Conservation (phyloP, 2,329 filamentous ascomycete species). For the Whalleya microplaca region DNA sequence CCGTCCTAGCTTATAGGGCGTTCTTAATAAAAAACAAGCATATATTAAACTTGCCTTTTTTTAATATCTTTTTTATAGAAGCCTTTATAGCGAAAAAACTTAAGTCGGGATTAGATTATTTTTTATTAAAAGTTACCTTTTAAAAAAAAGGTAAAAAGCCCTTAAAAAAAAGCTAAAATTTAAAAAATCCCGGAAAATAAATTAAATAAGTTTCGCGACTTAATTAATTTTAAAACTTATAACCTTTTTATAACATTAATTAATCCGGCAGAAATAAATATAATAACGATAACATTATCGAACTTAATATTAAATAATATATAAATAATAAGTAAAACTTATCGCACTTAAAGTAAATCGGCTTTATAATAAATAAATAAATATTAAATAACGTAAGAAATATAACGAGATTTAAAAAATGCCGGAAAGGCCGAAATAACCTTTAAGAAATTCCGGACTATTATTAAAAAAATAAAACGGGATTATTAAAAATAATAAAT, state of each 20-base stretch:
- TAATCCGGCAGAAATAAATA: not conserved
- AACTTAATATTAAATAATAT: constrained; percentile 1
- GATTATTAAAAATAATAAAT: not conserved
- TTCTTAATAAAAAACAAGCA: no score
- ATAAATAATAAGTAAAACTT: not conserved
- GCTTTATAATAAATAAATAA: no score
- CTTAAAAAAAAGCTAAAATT: not conserved
- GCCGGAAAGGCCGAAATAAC: no score
- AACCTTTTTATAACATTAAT: not conserved
- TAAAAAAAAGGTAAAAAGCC: not conserved
- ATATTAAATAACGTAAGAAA: no score
- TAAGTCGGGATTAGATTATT: no score
- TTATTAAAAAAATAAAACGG: not conserved
- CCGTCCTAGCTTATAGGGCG: no score
- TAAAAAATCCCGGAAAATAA: not conserved
- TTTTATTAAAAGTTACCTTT: no score
- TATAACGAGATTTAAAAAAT: no score
- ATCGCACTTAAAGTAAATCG: no score
- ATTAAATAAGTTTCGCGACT: not conserved
- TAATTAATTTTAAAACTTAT: not conserved
- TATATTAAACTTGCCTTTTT: no score
- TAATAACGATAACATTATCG: not conserved
- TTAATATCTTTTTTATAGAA: no score
- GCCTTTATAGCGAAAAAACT: no score
- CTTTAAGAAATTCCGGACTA: not conserved